phyloP scores from a whole-genome alignment of 345 rosid species.

The Hibiscus syriacus region DNA sequence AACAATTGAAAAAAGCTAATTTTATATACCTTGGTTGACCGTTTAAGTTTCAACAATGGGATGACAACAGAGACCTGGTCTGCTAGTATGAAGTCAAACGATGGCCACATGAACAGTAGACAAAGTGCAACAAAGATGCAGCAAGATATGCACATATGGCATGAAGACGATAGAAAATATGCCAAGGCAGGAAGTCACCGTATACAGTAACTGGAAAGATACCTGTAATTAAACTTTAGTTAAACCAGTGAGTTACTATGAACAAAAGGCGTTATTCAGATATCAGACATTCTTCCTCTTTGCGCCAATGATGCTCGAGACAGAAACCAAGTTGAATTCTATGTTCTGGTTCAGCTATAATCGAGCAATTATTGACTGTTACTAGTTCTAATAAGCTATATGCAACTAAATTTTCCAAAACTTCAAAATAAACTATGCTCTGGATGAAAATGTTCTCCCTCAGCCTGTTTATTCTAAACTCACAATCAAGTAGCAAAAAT shows the following conservation, averaged over 20 bases:
- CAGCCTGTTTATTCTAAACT: not conserved
- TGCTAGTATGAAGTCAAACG: conserved; percentile 65
- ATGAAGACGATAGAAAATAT: conserved; percentile 76
- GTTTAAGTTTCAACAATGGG: conserved; percentile 70
- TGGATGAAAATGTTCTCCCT: not conserved
- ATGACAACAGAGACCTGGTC: conserved; percentile 84
- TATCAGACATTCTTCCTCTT: not conserved
- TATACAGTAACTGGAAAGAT: conserved; percentile 70
- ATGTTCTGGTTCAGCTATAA: not conserved
- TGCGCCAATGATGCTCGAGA: not conserved
- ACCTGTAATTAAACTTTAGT: conserved; percentile 28
- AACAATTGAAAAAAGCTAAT: conserved; percentile 3
- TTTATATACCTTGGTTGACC: conserved; percentile 52
- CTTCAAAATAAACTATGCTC: not conserved
- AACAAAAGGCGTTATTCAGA: not conserved
- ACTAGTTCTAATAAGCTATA: not conserved
- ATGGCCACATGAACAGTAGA: conserved; percentile 60
- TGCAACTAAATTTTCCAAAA: not conserved
- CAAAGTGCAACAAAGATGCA: conserved; percentile 81
- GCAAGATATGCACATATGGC: conserved; percentile 78
- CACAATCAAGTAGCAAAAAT: not conserved
- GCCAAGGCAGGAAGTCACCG: conserved; percentile 76
- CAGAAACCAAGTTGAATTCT: not conserved
- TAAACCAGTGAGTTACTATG: not conserved
- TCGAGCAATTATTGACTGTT: not conserved